Conservation (phyloP, 345 rosid genomes). For the Aquilaria yunnanensis region DNA sequence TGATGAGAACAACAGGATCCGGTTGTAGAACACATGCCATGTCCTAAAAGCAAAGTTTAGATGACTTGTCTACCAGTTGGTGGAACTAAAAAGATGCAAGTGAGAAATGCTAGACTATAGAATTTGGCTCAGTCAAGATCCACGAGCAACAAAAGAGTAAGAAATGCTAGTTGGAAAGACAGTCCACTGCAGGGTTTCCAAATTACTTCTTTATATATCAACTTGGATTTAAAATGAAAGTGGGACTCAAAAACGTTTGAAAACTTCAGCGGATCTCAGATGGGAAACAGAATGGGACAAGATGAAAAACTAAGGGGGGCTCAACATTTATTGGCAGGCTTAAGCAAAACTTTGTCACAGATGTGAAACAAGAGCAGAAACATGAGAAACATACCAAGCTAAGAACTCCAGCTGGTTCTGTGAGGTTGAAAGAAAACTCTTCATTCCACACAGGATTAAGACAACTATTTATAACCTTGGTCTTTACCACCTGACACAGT, state of each 20-base stretch:
- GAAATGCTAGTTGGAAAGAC: no score
- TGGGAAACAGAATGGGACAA: not conserved
- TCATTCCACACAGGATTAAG: conserved; percentile 97
- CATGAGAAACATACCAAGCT: conserved; percentile 38
- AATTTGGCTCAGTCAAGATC: no score
- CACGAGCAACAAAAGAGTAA: no score
- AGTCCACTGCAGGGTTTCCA: no score
- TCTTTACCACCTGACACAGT: conserved; percentile 63
- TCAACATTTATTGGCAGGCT: no score
- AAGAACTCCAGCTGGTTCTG: conserved; percentile 63
- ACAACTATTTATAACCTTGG: conserved; percentile 87
- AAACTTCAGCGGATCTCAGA: not conserved
- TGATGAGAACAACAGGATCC: not conserved
- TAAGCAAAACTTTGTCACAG: no score
- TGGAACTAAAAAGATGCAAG: no score
- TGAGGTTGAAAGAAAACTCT: conserved; percentile 67
- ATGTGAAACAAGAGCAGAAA: not conserved
- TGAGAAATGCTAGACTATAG: no score
- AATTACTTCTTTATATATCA: no score
- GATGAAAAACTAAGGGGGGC: not conserved
- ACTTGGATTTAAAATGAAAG: no score
- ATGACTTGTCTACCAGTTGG: not conserved
- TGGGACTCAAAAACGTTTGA: not conserved
- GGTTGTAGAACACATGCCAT: not conserved
- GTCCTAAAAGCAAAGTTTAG: not conserved